Conservation (phyloP, 2,329 filamentous ascomycete species). For the Fusarium lateritium region DNA sequence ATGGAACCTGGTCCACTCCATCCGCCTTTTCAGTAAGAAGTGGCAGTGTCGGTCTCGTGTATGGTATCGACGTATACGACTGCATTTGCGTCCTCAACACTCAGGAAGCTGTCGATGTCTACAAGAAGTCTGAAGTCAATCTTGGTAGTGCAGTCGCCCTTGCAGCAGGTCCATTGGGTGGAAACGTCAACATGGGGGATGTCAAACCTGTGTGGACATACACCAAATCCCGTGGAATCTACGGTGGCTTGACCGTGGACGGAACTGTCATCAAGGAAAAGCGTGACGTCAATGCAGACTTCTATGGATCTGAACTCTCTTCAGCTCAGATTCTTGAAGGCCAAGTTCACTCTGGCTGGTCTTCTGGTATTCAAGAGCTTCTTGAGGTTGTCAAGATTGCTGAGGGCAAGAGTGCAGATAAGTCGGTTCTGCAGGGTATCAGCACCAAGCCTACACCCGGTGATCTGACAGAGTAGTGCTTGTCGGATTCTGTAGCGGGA, state of each 20-base stretch:
- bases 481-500: neutral
- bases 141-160: constrained; percentile 15
- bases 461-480: neutral
- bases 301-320: constrained; percentile 3
- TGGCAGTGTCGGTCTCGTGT: constrained; percentile 21
- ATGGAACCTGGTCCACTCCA: neutral
- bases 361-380: neutral
- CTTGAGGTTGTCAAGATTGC: constrained; percentile 12
- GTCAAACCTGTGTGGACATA: constrained; percentile 26
- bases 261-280: constrained; percentile 13
- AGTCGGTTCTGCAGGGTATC: neutral
- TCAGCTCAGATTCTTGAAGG: constrained; percentile 16
- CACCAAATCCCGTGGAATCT: constrained; percentile 4
- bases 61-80: constrained; percentile 21
- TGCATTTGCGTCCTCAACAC: constrained; percentile 21
- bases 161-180: constrained; percentile 10
- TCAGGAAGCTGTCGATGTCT: constrained; percentile 7
- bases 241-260: constrained; percentile 24
- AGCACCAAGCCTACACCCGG: constrained; percentile 2
- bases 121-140: constrained; percentile 11
- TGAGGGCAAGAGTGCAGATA: neutral
- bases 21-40: constrained; percentile 26
- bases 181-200: constrained; percentile 2
- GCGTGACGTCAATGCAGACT: neutral
- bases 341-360: neutral